Evolutionary conservation across 495 filamentous ascomycete genomes (phyloP).

Genomic region (Aspergillus ellipticus): DNA sequence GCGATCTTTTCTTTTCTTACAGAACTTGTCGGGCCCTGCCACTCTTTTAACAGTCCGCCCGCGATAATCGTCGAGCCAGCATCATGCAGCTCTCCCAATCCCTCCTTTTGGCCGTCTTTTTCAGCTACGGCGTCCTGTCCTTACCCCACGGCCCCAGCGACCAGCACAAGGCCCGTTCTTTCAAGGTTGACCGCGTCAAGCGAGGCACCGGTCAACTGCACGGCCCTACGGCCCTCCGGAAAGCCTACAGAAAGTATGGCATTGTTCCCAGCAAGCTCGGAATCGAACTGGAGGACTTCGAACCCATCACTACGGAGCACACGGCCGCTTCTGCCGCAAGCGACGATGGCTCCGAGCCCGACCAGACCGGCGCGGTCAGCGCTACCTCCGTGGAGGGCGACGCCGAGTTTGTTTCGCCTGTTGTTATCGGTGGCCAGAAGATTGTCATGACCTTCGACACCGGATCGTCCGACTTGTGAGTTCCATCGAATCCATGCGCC

Average conservation of each 20-base stretch:
- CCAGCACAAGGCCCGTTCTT: conserved; percentile 40
- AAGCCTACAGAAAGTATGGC: conserved; percentile 62
- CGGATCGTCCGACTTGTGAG: conserved; percentile 77
- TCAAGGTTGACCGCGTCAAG: conserved; percentile 56
- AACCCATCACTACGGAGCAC: conserved; percentile 25
- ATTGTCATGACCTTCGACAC: conserved; percentile 79
- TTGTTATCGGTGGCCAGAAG: conserved; percentile 69
- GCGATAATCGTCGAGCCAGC: background rate
- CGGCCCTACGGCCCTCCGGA: conserved; percentile 55
- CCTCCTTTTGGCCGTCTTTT: conserved; percentile 25
- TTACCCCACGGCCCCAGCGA: conserved; percentile 23
- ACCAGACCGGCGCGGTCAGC: conserved; percentile 52
- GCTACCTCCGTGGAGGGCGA: conserved; percentile 60
- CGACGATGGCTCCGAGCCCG: conserved; percentile 19
- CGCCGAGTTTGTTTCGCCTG: conserved; percentile 66
- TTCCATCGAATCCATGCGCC: too few relatives aligned
- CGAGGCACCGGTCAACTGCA: conserved; percentile 51
- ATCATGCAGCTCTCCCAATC: conserved; percentile 31
- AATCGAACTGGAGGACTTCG: conserved; percentile 33
- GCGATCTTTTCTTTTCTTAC: background rate
- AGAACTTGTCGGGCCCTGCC: background rate
- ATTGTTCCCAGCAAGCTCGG: conserved; percentile 32
- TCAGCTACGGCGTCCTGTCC: conserved; percentile 39
- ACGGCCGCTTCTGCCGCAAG: conserved; percentile 16
- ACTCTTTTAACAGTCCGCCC: background rate